Evolutionary conservation across 169 alveolate genomes (phyloP).

Genomic region (Babesia ovata): DNA sequence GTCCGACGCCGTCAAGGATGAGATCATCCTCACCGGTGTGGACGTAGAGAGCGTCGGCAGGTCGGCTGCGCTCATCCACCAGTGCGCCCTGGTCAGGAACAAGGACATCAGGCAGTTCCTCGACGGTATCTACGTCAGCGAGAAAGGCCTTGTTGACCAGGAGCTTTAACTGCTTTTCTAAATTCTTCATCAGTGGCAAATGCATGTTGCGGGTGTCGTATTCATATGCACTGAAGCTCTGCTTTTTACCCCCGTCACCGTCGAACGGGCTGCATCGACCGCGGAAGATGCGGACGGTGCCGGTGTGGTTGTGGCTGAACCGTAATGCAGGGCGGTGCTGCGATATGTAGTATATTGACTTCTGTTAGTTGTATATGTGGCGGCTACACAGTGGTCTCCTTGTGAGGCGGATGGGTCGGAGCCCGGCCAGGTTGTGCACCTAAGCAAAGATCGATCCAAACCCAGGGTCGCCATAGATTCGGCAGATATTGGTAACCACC

Average conservation of each 20-base stretch:
- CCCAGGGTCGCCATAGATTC: slow-evolving; percentile 73
- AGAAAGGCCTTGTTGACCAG: slow-evolving; percentile 87
- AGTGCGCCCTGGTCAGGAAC: slow-evolving; percentile 94
- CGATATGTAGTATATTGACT: no score
- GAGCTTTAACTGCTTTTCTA: slow-evolving; percentile 12
- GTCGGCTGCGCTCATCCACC: slow-evolving; percentile 97
- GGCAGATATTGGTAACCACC: slow-evolving; percentile 71
- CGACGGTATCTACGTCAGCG: slow-evolving; percentile 99
- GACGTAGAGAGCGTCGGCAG: slow-evolving; percentile 96
- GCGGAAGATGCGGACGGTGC: no score
- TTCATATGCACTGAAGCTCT: no score
- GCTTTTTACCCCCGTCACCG: no score
- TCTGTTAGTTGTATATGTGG: no score
- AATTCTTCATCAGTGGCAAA: not conserved
- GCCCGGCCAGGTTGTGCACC: not conserved
- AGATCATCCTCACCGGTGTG: slow-evolving; percentile 94
- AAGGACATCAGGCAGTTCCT: slow-evolving; percentile 99
- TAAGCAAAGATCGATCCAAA: slow-evolving; percentile 58
- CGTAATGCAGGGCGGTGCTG: no score
- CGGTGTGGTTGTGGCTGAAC: no score
- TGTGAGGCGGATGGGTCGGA: no score
- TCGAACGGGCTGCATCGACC: no score
- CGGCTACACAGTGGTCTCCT: not conserved
- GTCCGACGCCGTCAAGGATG: slow-evolving; percentile 94
- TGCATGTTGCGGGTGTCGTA: no score